Evolutionary conservation across 768 basidiomycete genomes (phyloP).

Genomic region (Tremella yokohamensis): DNA sequence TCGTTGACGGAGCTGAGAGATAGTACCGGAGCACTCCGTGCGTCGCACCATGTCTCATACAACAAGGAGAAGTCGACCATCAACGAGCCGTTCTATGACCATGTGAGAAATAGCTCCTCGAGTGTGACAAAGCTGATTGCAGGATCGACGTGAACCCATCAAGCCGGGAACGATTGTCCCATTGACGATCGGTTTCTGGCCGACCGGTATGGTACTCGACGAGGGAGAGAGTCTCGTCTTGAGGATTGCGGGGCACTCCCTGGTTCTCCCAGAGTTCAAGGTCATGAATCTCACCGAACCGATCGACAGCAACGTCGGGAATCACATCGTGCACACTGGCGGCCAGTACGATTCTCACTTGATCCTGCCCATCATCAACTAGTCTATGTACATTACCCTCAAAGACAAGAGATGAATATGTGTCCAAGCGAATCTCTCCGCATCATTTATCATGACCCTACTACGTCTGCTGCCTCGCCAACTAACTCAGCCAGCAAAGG

Average conservation of each 20-base stretch:
- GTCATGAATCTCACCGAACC: not conserved
- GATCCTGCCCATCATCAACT: not conserved
- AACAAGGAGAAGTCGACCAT: not conserved
- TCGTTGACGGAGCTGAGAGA: too few species aligned
- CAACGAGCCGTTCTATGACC: slow-evolving; percentile 1
- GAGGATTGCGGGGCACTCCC: not conserved
- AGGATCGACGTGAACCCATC: not conserved
- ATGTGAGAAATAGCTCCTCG: too few species aligned
- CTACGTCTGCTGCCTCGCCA: too few species aligned
- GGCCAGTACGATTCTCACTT: slow-evolving; percentile 3
- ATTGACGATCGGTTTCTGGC: not conserved
- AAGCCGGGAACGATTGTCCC: slow-evolving; percentile 1
- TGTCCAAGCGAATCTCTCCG: too few species aligned
- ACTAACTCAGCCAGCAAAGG: too few species aligned
- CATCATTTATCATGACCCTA: too few species aligned
- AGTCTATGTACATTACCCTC: too few species aligned
- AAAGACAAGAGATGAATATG: too few species aligned
- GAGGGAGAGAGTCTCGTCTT: not conserved
- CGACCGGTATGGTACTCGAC: slow-evolving; percentile 1
- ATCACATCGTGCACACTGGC: not conserved
- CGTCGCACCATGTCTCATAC: not conserved
- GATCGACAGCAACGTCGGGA: not conserved
- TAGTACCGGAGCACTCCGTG: too few species aligned
- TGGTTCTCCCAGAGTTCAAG: not conserved
- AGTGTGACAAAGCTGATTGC: not conserved